A percentile compares a stretch with the other conserved stretches of the same genome.
These are phyloP conservation scores for Physcomitrium patens DNA, from an alignment of 225 moss, liverwort and hornwort species.

Conservation along the genomic window DNA sequence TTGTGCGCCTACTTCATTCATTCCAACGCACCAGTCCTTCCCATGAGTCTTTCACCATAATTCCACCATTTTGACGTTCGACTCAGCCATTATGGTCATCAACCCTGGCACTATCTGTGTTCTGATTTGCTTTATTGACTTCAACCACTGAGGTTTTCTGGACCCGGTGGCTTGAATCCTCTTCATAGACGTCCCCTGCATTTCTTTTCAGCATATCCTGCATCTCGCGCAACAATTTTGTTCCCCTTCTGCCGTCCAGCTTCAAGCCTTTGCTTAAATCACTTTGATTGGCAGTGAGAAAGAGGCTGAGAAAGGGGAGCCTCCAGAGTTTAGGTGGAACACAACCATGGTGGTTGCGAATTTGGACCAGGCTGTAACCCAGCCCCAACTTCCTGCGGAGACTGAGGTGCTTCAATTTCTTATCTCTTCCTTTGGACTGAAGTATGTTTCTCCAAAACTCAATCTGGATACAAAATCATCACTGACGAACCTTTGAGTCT, in stretches of 20 bases:
- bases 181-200: no score
- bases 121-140: no score
- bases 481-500: no score
- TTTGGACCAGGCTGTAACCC: conserved; percentile 41
- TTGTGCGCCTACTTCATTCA: no score
- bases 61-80: no score
- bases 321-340: conserved; percentile 7
- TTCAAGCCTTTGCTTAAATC: neutral
- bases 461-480: no score
- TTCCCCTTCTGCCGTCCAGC: neutral
- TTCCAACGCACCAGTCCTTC: no score
- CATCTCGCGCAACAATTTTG: neutral
- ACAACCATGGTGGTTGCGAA: conserved; percentile 46
- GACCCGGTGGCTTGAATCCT: no score
- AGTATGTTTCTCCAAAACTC: neutral
- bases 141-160: no score
- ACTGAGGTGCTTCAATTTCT: conserved; percentile 34
- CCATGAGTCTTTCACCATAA: no score
- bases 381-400: conserved; percentile 45
- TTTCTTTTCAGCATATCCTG: neutral
- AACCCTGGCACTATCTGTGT: no score
- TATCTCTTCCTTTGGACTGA: neutral
- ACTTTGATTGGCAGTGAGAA: neutral
- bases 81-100: no score
- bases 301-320: neutral